phyloP scores from a whole-genome alignment of 1,284 basidiomycete genomes.

The Porodaedalea pini region DNA sequence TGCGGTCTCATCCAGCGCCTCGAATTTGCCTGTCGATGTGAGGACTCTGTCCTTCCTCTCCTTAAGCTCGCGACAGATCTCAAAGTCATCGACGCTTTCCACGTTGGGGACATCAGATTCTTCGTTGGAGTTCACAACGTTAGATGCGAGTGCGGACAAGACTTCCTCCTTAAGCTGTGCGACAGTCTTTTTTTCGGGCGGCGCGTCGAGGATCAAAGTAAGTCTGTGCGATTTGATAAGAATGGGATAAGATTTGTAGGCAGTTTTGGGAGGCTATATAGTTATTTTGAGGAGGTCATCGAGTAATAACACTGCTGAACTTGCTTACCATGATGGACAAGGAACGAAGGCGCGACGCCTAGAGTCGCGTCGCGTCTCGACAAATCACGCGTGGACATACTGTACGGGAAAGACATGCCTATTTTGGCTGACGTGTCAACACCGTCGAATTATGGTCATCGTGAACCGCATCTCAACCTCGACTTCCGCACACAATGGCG shows the following conservation, averaged over 20 bases:
- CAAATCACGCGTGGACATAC: background rate
- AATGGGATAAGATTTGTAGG: constrained; percentile 55
- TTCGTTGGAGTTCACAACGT: constrained; percentile 32
- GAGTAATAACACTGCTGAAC: background rate
- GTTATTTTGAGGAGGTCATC: background rate
- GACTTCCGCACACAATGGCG: constrained; percentile 39
- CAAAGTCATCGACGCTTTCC: constrained; percentile 51
- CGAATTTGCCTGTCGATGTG: constrained; percentile 46
- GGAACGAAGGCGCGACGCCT: background rate
- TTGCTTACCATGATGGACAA: constrained; percentile 9
- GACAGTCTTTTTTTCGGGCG: constrained; percentile 49
- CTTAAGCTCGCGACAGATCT: constrained; percentile 52
- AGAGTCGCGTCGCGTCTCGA: background rate
- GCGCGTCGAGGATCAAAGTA: constrained; percentile 55
- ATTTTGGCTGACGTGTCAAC: constrained; percentile 1
- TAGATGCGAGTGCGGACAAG: constrained; percentile 53
- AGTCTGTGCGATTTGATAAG: constrained; percentile 68
- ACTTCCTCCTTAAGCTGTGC: constrained; percentile 57
- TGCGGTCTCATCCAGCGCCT: constrained; percentile 42
- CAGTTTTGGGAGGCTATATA: constrained; percentile 5
- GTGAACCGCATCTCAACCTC: constrained; percentile 2
- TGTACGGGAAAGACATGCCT: background rate
- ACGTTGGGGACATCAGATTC: constrained; percentile 45
- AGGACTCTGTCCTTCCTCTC: constrained; percentile 38
- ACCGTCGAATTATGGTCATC: background rate